Evolutionary conservation across 2,329 filamentous ascomycete genomes (phyloP).

Genomic region (Cladophialophora psammophila): DNA sequence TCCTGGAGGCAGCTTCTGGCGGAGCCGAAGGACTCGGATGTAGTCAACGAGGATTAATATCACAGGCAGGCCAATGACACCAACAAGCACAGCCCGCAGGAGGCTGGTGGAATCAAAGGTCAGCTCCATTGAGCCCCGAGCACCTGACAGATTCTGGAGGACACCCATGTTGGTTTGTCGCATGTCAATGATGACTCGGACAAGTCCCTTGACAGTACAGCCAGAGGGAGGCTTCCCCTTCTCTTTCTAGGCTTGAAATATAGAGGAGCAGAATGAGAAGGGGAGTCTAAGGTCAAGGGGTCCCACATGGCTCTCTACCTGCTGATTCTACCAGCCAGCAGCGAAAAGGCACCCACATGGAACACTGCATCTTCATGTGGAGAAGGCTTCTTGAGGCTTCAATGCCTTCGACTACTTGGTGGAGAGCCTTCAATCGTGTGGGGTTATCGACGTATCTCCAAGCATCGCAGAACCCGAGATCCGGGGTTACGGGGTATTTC

Average conservation of each 20-base stretch:
- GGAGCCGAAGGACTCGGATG: conserved; percentile 40
- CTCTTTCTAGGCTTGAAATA: neutral
- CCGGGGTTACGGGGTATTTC: conserved; percentile 4
- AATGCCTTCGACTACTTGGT: neutral
- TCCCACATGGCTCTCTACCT: conserved; percentile 8
- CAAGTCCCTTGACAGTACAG: neutral
- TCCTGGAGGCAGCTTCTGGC: conserved; percentile 56
- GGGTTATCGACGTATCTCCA: conserved; percentile 8
- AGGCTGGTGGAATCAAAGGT: conserved; percentile 7
- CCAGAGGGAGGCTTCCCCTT: neutral
- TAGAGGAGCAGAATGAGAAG: neutral
- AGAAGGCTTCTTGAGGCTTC: conserved; percentile 8
- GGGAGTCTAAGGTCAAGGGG: neutral
- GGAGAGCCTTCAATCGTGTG: conserved; percentile 7
- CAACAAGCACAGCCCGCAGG: conserved; percentile 6
- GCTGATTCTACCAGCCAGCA: neutral
- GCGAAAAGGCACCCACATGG: conserved; percentile 1
- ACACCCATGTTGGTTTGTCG: conserved; percentile 22
- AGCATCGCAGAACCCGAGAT: conserved; percentile 4
- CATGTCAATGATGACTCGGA: neutral
- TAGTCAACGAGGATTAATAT: conserved; percentile 39
- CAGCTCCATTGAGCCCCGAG: neutral
- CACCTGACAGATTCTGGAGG: conserved; percentile 19
- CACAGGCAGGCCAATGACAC: conserved; percentile 20
- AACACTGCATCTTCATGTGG: conserved; percentile 10